phyloP scores from a whole-genome alignment of 1,284 basidiomycete species.

The Quambalaria eucalypti region DNA sequence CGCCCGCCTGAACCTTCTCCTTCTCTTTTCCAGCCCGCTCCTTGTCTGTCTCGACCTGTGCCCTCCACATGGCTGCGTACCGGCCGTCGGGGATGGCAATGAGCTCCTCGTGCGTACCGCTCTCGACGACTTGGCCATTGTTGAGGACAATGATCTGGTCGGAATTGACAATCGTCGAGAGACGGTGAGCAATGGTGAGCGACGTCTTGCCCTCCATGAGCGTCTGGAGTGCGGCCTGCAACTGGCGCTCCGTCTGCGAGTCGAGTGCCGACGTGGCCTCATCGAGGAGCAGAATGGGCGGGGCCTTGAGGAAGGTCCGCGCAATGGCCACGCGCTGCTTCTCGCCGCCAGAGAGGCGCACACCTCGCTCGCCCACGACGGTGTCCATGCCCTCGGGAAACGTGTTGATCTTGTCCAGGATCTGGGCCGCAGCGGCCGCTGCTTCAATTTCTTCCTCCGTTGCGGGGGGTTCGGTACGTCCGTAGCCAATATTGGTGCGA shows the following conservation, averaged over 20 bases:
- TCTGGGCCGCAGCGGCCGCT: constrained; percentile 40
- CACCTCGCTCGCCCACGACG: constrained; percentile 69
- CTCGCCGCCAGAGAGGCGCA: constrained; percentile 59
- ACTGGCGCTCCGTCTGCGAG: constrained; percentile 37
- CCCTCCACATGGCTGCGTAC: constrained; percentile 39
- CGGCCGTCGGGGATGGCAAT: constrained; percentile 20
- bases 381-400: constrained; percentile 74
- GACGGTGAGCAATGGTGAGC: constrained; percentile 44
- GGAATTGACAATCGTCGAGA: constrained; percentile 44
- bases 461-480: constrained; percentile 20
- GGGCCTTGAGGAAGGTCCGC: constrained; percentile 72
- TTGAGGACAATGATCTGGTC: constrained; percentile 34
- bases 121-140: constrained; percentile 22
- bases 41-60: constrained; percentile 45
- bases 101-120: constrained; percentile 39
- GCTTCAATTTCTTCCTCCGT: constrained; percentile 35
- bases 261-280: constrained; percentile 60
- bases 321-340: constrained; percentile 80
- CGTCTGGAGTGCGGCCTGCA: constrained; percentile 38
- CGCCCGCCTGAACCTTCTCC: neutral
- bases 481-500: constrained; percentile 44
- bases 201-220: constrained; percentile 43
- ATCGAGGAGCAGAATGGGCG: constrained; percentile 71
- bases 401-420: constrained; percentile 38
- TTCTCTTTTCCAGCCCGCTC: constrained; percentile 11